Evolutionary conservation across 2,329 filamentous ascomycete genomes (phyloP).

Genomic region (Claviceps cyperi): DNA sequence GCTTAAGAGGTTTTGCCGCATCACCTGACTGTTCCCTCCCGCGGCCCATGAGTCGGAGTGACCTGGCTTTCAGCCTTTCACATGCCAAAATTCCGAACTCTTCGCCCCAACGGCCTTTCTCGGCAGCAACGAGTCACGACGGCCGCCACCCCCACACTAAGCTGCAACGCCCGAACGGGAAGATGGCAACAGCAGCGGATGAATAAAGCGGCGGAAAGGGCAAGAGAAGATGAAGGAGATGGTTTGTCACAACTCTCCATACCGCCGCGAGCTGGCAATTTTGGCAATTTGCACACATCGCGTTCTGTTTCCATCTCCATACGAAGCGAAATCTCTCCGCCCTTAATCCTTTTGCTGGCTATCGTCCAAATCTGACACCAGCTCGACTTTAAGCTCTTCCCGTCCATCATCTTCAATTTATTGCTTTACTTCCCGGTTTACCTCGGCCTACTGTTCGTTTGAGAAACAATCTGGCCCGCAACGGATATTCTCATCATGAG

Average conservation of each 20-base stretch:
- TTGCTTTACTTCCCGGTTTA: neutral
- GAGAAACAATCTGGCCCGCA: neutral
- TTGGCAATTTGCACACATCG: too few species aligned
- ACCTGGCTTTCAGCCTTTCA: constrained; percentile 1
- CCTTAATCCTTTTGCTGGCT: too few species aligned
- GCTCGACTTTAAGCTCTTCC: too few species aligned
- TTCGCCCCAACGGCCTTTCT: neutral
- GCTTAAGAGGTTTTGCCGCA: neutral
- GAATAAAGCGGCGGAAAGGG: too few species aligned
- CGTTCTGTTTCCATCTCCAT: too few species aligned
- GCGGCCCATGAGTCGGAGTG: neutral
- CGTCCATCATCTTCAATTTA: too few species aligned
- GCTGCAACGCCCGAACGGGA: neutral
- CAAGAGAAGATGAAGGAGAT: too few species aligned
- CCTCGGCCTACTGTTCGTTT: neutral
- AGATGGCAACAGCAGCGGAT: too few species aligned
- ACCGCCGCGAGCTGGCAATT: too few species aligned
- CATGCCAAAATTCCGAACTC: neutral
- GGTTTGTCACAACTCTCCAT: too few species aligned
- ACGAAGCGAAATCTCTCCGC: too few species aligned
- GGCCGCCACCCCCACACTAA: neutral
- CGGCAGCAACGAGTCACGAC: neutral
- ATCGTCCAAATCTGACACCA: too few species aligned
- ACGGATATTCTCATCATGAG: neutral
- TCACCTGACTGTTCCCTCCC: neutral